These are phyloP conservation scores for Cupressus sempervirens DNA, from an alignment of 75 land plant species.

Conservation along the genomic window DNA sequence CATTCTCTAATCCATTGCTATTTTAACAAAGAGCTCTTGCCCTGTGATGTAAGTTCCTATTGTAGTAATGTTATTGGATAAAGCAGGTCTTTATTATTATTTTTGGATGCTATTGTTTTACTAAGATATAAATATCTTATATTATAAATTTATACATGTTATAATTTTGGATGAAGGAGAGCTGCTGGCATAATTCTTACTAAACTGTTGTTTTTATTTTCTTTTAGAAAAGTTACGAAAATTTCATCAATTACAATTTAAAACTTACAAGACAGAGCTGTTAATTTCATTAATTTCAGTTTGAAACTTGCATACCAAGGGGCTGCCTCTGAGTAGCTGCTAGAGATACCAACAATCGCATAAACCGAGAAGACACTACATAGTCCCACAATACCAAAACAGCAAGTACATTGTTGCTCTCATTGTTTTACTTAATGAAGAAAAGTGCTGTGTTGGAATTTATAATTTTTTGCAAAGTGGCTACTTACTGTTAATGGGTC, in stretches of 20 bases:
- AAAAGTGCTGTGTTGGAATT: too few relatives aligned
- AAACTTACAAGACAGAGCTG: neutral
- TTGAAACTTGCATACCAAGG: neutral
- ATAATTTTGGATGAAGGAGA: neutral
- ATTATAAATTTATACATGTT: neutral
- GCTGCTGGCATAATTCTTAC: neutral
- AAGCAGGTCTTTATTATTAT: neutral
- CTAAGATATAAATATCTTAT: neutral
- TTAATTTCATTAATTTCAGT: neutral
- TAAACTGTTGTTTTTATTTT: neutral
- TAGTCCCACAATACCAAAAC: too few relatives aligned
- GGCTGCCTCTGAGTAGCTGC: neutral
- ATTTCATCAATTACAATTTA: neutral
- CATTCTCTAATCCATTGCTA: neutral
- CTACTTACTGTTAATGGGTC: too few relatives aligned
- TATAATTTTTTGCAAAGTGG: too few relatives aligned
- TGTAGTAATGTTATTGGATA: neutral
- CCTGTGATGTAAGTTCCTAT: neutral
- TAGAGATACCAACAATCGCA: neutral
- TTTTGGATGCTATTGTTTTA: neutral
- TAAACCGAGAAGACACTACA: neutral
- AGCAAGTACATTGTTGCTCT: too few relatives aligned
- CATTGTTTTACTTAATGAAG: too few relatives aligned
- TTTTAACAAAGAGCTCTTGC: neutral
- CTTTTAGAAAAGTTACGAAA: too few relatives aligned